A percentile compares a stretch with the other conserved stretches of the same genome.
phyloP scores from a whole-genome alignment of 768 basidiomycete species.

The Tulasnella sp. region DNA sequence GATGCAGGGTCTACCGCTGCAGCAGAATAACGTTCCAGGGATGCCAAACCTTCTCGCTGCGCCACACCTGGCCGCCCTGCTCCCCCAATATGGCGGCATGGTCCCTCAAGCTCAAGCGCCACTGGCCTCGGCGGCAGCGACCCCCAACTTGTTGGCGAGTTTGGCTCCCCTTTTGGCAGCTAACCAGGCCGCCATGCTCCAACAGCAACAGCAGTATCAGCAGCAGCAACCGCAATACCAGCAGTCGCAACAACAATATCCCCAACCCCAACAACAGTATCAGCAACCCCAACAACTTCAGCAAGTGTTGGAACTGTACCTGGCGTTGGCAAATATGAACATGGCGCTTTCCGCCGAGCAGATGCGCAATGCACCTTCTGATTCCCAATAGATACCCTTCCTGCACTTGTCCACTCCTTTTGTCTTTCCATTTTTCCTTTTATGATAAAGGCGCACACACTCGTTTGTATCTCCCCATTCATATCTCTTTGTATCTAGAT shows the following conservation, averaged over 20 bases:
- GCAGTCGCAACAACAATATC: neutral
- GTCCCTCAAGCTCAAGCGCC: neutral
- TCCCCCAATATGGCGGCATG: neutral
- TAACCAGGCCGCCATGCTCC: neutral
- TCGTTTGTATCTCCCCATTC: neutral
- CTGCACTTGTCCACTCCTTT: neutral
- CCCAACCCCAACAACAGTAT: neutral
- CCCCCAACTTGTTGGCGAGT: neutral
- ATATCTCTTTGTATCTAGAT: too few relatives aligned
- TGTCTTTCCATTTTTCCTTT: neutral
- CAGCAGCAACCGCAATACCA: neutral
- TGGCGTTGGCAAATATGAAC: slow-evolving; percentile 7
- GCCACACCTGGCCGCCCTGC: neutral
- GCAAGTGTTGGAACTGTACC: neutral
- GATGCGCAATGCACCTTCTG: neutral
- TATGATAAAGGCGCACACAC: neutral
- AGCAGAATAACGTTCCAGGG: neutral
- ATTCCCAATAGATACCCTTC: neutral
- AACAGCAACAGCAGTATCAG: neutral
- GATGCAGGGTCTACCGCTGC: neutral
- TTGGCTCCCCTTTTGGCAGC: neutral
- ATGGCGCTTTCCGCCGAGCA: neutral
- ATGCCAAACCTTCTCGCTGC: neutral
- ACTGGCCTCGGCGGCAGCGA: neutral
- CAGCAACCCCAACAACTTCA: neutral